Conservation (phyloP, 208 protist species). For the Paratrypanosoma confusum region DNA sequence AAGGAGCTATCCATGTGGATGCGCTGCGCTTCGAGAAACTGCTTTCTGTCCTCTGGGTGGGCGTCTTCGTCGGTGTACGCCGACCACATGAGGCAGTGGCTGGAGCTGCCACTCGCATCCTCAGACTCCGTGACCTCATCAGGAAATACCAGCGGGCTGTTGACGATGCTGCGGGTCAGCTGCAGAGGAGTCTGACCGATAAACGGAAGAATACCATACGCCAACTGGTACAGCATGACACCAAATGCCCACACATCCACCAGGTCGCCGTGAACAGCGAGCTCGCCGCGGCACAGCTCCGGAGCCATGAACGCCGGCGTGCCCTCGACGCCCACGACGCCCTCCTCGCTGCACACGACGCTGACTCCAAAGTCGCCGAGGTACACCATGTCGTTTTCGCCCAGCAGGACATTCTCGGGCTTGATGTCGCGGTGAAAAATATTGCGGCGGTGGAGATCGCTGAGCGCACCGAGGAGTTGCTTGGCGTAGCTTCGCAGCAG, state of each 20-base stretch:
- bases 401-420: slow-evolving; percentile 48
- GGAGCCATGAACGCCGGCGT: slow-evolving; percentile 49
- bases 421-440: slow-evolving; percentile 53
- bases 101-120: background rate
- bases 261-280: slow-evolving; percentile 11
- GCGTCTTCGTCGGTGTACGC: background rate
- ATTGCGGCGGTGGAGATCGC: slow-evolving; percentile 22
- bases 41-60: background rate
- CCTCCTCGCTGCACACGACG: slow-evolving; percentile 14
- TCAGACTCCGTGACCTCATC: too few species aligned
- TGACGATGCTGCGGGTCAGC: slow-evolving; percentile 18
- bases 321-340: slow-evolving; percentile 24
- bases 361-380: slow-evolving; percentile 47
- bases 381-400: slow-evolving; percentile 14
- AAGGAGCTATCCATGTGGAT: too few species aligned
- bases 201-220: slow-evolving; percentile 42
- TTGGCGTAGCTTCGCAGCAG: slow-evolving; percentile 9
- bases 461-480: slow-evolving; percentile 25
- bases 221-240: slow-evolving; percentile 42
- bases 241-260: slow-evolving; percentile 56
- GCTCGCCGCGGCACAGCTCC: slow-evolving; percentile 23
- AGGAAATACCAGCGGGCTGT: slow-evolving; percentile 23
- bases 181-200: slow-evolving; percentile 6
- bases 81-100: background rate
- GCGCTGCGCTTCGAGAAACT: too few species aligned